Evolutionary conservation across 176 grass and related monocot genomes (phyloP), one percentile per base, ranked within the genome.

Genomic region (Zoysia japonica): DNA sequence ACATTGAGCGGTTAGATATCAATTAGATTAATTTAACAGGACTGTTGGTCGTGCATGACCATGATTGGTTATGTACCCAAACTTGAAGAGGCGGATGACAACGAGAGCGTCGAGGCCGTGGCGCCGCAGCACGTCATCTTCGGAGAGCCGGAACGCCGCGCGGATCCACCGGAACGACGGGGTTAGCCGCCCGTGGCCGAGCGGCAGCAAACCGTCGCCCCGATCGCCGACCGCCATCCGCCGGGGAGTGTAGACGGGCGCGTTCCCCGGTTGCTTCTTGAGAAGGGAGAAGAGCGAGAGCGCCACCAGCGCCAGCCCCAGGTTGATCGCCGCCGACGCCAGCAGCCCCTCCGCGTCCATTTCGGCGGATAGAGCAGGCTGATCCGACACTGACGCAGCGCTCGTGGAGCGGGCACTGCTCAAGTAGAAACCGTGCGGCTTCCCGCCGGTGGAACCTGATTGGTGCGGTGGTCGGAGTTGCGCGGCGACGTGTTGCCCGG

Each of bases 241-340:
- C 48, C 81, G 79, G 2, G 93, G 45, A 6, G 57, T 86, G 87
- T 97, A 97, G 1, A 97, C 91, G 8, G 91, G 84, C 15, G 86
- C 86, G 54, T 89, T 93, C 42, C 86, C 67, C 14, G 91, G 93
- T 82, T 97, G 93, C 81, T 89, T 88, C 74, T 97, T 97, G 13
- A 97, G 84, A 11, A 97, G 50, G 70, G 93, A 97, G 88, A 97
- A 97, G 72, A 93, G 86, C 14, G 91, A 91, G 19, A 97, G 88
- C 81, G 88, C 81, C 80, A 93, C 84, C 61, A 90, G 66, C 57
- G 90, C 91, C 75, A 93, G 70, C 10, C 88, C 86, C 38, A 97
- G 86, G 86, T 97, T 97, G 72, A 87, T 93, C 56, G 80, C 84
- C 54, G 88, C 91, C 75, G 91, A 93, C 57, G 86, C 91, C 17